Conservation (phyloP, 768 basidiomycete genomes). For the Tulasnella sp. region DNA sequence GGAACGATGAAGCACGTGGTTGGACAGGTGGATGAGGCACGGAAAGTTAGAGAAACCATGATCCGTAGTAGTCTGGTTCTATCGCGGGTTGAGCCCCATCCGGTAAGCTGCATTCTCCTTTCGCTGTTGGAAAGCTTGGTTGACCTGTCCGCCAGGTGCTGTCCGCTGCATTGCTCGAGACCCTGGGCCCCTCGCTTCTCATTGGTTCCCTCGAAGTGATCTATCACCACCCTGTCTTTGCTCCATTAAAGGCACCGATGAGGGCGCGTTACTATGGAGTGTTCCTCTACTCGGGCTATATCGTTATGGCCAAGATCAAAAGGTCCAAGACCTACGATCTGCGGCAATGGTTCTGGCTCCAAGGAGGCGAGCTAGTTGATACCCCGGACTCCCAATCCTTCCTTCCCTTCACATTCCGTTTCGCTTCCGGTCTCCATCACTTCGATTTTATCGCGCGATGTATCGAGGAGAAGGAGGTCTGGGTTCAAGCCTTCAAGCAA, state of each 20-base stretch:
- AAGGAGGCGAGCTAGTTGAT: slow-evolving; percentile 66
- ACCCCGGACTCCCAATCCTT: slow-evolving; percentile 58
- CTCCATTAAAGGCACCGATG: slow-evolving; percentile 48
- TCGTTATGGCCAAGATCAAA: slow-evolving; percentile 80
- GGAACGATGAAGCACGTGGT: slow-evolving; percentile 75
- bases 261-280: slow-evolving; percentile 85
- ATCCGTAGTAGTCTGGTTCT: slow-evolving; percentile 64
- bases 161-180: slow-evolving; percentile 42
- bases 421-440: slow-evolving; percentile 63
- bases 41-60: slow-evolving; percentile 59
- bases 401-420: slow-evolving; percentile 75
- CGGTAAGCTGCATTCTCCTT: background rate
- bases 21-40: slow-evolving; percentile 75
- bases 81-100: slow-evolving; percentile 53
- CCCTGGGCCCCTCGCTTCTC: slow-evolving; percentile 72
- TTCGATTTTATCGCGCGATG: slow-evolving; percentile 88
- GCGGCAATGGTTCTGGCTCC: slow-evolving; percentile 80
- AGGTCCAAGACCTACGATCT: slow-evolving; percentile 77
- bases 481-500: slow-evolving; percentile 66
- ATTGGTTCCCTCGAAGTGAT: slow-evolving; percentile 88
- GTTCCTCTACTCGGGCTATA: slow-evolving; percentile 81
- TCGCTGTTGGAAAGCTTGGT: background rate
- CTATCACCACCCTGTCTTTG: slow-evolving; percentile 54
- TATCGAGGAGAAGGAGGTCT: slow-evolving; percentile 77
- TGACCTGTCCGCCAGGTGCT: slow-evolving; percentile 2